A percentile compares a stretch with the other conserved stretches of the same genome.
phyloP scores from a whole-genome alignment of 148 eudicot genomes.

The Silene conica region DNA sequence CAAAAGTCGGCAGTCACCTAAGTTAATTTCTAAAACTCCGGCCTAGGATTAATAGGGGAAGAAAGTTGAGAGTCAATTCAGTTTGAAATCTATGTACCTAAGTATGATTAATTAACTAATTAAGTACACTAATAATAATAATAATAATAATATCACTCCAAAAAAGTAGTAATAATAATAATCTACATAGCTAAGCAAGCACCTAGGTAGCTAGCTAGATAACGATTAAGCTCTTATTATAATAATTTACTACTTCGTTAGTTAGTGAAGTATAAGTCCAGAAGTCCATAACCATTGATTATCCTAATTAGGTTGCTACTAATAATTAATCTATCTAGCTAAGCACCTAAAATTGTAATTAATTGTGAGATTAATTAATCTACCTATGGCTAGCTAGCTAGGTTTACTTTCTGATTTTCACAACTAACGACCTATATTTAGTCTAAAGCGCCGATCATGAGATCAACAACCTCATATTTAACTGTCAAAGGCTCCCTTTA shows the following conservation, averaged over 20 bases:
- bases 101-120: neutral
- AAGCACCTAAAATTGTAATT: slow-evolving; percentile 7
- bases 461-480: too few relatives aligned
- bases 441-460: neutral
- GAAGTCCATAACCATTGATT: neutral
- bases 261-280: too few relatives aligned
- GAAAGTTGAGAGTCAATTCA: slow-evolving; percentile 11
- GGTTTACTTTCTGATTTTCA: neutral
- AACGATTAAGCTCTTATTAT: neutral
- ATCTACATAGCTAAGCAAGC: neutral
- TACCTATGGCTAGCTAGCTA: neutral
- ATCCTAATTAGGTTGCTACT: slow-evolving; percentile 6
- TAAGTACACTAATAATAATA: neutral
- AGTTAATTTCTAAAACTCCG: neutral
- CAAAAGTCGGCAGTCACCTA: slow-evolving; percentile 4
- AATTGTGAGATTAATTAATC: neutral
- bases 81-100: slow-evolving; percentile 3
- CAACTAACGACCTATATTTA: neutral
- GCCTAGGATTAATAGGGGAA: neutral
- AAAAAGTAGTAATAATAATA: neutral
- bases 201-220: neutral
- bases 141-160: neutral
- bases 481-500: too few relatives aligned
- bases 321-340: neutral
- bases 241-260: neutral